A percentile compares a stretch with the other conserved stretches of the same genome.
These are phyloP conservation scores for Gastrolobium bilobum DNA, from an alignment of 306 rosid species.

Conservation along the genomic window DNA sequence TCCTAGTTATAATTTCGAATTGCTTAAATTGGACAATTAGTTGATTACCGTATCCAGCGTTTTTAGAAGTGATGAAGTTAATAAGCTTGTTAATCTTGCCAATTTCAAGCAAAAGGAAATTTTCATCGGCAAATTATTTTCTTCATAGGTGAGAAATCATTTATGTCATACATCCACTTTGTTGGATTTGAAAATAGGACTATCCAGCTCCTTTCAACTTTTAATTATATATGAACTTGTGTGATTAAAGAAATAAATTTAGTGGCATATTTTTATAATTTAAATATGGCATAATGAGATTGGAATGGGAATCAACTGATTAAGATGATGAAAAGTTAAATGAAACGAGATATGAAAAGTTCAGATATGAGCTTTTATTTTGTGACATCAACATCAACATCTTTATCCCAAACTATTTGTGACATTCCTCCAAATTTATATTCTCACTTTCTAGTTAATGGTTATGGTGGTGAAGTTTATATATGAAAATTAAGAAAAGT, in stretches of 20 bases:
- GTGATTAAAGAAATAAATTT: not conserved
- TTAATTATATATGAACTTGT: not conserved
- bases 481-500: not conserved
- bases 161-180: not conserved
- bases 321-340: not conserved
- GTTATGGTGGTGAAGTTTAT: slow-evolving; percentile 4
- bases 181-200: not conserved
- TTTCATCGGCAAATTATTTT: not conserved
- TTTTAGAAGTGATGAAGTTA: not conserved
- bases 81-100: not conserved
- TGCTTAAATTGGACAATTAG: not conserved
- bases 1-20: not conserved
- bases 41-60: not conserved
- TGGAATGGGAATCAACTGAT: not conserved
- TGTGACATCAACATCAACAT: too few relatives aligned
- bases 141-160: not conserved
- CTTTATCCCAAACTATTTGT: not conserved
- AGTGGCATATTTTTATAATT: not conserved
- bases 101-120: not conserved
- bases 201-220: not conserved
- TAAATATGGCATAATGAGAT: not conserved
- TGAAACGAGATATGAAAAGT: not conserved
- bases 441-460: not conserved
- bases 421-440: not conserved
- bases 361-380: not conserved